phyloP scores from a whole-genome alignment of 345 rosid genomes.

The Reutealis trisperma region DNA sequence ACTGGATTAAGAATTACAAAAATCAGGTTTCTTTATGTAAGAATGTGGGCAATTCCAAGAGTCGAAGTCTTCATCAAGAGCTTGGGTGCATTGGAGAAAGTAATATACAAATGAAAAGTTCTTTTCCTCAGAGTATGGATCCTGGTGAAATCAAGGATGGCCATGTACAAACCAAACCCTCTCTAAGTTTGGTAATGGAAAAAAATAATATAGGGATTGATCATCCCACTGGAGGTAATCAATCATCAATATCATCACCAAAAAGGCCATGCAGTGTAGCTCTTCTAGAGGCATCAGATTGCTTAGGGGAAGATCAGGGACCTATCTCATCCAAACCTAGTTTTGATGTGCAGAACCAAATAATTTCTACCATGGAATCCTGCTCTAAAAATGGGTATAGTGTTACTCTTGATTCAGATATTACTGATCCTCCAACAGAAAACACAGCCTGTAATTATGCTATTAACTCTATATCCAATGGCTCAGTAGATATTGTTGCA shows the following conservation, averaged over 20 bases:
- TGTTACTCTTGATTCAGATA: slow-evolving; percentile 36
- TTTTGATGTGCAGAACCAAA: slow-evolving; percentile 36
- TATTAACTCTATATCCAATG: slow-evolving; percentile 42
- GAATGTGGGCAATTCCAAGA: slow-evolving; percentile 39
- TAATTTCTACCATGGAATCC: slow-evolving; percentile 33
- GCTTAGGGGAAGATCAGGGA: slow-evolving; percentile 33
- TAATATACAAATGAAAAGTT: slow-evolving; percentile 42
- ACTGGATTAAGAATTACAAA: slow-evolving; percentile 65
- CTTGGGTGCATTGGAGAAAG: slow-evolving; percentile 44
- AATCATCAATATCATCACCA: slow-evolving; percentile 31
- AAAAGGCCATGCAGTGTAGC: slow-evolving; percentile 21
- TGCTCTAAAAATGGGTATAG: slow-evolving; percentile 36
- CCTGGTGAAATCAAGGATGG: slow-evolving; percentile 37
- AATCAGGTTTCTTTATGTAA: slow-evolving; percentile 51
- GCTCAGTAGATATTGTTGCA: slow-evolving; percentile 30
- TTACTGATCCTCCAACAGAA: slow-evolving; percentile 37
- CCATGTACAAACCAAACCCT: slow-evolving; percentile 31
- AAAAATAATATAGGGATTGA: slow-evolving; percentile 28
- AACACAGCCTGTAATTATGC: slow-evolving; percentile 38
- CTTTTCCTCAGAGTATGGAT: slow-evolving; percentile 27
- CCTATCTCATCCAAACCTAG: slow-evolving; percentile 33
- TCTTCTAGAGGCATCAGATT: slow-evolving; percentile 30
- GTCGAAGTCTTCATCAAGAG: slow-evolving; percentile 42
- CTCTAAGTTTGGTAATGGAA: slow-evolving; percentile 35
- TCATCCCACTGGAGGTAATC: slow-evolving; percentile 38